A percentile compares a stretch with the other conserved stretches of the same genome.
Evolutionary conservation across 495 filamentous ascomycete genomes (phyloP).

Genomic region (Talaromyces thailandensis): DNA sequence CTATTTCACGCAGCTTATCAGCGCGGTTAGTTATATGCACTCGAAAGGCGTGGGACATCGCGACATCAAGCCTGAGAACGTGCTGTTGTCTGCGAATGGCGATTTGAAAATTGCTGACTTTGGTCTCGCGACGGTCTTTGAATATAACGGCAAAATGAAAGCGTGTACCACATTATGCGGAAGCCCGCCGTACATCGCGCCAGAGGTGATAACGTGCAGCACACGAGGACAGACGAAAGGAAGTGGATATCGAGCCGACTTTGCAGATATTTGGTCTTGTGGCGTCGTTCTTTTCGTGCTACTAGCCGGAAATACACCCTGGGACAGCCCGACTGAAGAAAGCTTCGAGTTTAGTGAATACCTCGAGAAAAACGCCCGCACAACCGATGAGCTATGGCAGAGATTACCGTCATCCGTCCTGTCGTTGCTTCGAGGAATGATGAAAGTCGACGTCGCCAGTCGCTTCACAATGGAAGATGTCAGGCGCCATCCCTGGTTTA

Average conservation of each 20-base stretch:
- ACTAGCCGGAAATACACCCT: constrained; percentile 92
- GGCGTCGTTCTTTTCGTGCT: constrained; percentile 95
- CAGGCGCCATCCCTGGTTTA: constrained; percentile 92
- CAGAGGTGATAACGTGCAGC: constrained; percentile 65
- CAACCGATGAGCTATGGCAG: constrained; percentile 78
- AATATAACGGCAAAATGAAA: constrained; percentile 73
- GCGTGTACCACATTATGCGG: constrained; percentile 83
- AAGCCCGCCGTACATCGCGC: constrained; percentile 94
- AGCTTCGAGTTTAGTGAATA: constrained; percentile 85
- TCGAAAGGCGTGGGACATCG: constrained; percentile 82
- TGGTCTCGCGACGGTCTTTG: constrained; percentile 87
- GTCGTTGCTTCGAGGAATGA: constrained; percentile 89
- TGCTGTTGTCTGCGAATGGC: constrained; percentile 70
- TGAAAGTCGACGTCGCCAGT: constrained; percentile 64
- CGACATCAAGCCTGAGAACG: constrained; percentile 89
- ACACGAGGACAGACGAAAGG: constrained; percentile 40
- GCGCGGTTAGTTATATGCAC: constrained; percentile 90
- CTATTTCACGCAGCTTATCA: constrained; percentile 89
- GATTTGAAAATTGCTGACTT: constrained; percentile 97
- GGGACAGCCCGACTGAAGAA: constrained; percentile 80
- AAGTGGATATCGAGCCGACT: constrained; percentile 67
- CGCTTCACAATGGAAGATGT: constrained; percentile 88
- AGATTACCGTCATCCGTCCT: constrained; percentile 66
- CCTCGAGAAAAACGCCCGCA: constrained; percentile 64
- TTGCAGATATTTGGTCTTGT: constrained; percentile 94